Conservation (phyloP, 2,329 filamentous ascomycete genomes). For the Phialophora tarda region DNA sequence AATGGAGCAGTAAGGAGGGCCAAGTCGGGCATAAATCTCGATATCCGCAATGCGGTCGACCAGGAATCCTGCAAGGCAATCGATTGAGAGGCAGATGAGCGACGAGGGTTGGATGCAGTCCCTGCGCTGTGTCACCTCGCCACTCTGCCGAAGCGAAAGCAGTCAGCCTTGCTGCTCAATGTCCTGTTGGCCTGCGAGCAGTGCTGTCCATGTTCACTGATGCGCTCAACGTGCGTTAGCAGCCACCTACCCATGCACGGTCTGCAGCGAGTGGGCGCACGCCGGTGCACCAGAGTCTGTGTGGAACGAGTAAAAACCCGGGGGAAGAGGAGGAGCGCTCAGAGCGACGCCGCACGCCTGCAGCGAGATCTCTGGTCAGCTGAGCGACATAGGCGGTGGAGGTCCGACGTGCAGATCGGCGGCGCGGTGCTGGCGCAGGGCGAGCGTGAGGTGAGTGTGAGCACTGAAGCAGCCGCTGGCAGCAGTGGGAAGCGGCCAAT, state of each 20-base stretch:
- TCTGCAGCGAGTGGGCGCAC: neutral
- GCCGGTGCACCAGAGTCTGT: slow-evolving; percentile 10
- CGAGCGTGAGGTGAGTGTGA: slow-evolving; percentile 8
- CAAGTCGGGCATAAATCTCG: slow-evolving; percentile 25
- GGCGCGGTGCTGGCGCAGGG: slow-evolving; percentile 27
- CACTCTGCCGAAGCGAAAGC: slow-evolving; percentile 31
- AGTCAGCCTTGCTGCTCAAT: slow-evolving; percentile 31
- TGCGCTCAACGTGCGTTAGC: neutral
- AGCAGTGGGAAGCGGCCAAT: slow-evolving; percentile 23
- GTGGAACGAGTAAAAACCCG: slow-evolving; percentile 18
- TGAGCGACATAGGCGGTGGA: slow-evolving; percentile 30
- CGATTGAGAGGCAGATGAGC: slow-evolving; percentile 26
- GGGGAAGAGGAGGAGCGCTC: slow-evolving; percentile 12
- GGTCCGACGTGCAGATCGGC: slow-evolving; percentile 26
- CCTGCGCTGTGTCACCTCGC: slow-evolving; percentile 34
- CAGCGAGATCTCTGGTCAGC: slow-evolving; percentile 34
- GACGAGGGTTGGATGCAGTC: slow-evolving; percentile 11
- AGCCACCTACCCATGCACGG: neutral
- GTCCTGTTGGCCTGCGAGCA: slow-evolving; percentile 16
- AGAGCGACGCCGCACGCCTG: slow-evolving; percentile 3
- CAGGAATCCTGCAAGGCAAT: slow-evolving; percentile 30
- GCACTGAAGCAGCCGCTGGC: slow-evolving; percentile 19
- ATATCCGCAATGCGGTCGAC: slow-evolving; percentile 16
- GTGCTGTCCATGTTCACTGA: slow-evolving; percentile 12
- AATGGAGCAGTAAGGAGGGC: slow-evolving; percentile 11